These are phyloP conservation scores for Priceomyces medius DNA, from an alignment of 805 yeast genomes.

Conservation along the genomic window DNA sequence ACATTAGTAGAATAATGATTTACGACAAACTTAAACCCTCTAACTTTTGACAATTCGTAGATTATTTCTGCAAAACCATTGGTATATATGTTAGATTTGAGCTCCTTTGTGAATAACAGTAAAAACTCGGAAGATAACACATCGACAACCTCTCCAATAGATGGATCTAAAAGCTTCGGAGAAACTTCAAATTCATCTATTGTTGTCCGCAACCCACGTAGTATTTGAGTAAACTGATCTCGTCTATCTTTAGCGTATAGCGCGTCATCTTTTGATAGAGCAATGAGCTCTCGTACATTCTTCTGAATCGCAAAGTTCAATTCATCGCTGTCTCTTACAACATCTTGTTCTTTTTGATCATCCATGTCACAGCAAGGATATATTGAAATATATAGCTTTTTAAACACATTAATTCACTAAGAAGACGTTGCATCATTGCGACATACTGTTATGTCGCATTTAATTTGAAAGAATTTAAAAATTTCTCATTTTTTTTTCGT, in stretches of 20 bases:
- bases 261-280: not conserved
- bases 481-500: not conserved
- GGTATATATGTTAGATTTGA: conserved; percentile 5
- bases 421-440: too few species aligned
- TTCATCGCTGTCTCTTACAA: conserved; percentile 15
- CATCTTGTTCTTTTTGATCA: conserved; percentile 10
- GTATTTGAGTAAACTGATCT: conserved; percentile 10
- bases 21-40: conserved; percentile 63
- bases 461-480: too few species aligned
- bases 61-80: conserved; percentile 35
- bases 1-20: conserved; percentile 62
- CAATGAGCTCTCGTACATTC: not conserved
- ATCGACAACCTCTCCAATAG: conserved; percentile 33
- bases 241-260: conserved; percentile 6
- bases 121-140: conserved; percentile 27
- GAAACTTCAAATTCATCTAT: conserved; percentile 53
- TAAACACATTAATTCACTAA: too few species aligned
- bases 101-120: not conserved
- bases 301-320: conserved; percentile 12
- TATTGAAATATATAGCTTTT: not conserved
- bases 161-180: conserved; percentile 50
- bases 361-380: conserved; percentile 10
- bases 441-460: too few species aligned
- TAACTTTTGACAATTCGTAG: conserved; percentile 62
- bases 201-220: conserved; percentile 15